A percentile compares a stretch with the other conserved stretches of the same genome.
Conservation (phyloP, 371 early-diverging fungal genomes). For the Apophysomyces trapeziformis region DNA sequence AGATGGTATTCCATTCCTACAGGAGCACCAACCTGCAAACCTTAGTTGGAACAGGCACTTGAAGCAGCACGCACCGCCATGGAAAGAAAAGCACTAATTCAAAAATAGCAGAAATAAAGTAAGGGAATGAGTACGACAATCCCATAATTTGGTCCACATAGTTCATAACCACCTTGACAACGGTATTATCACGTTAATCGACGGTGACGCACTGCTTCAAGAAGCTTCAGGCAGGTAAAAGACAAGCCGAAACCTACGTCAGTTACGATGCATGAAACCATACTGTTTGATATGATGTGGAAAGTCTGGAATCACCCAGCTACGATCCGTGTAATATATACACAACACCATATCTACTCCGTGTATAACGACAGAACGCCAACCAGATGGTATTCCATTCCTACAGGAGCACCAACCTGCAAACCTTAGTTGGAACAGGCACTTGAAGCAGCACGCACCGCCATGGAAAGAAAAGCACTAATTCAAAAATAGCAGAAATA, state of each 20-base stretch:
- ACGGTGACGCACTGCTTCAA: background rate
- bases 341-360: background rate
- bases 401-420: background rate
- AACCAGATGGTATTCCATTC: background rate
- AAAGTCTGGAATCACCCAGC: background rate
- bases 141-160: too few species aligned
- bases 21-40: background rate
- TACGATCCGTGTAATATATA: background rate
- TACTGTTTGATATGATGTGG: background rate
- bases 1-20: background rate
- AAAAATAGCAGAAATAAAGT: too few species aligned
- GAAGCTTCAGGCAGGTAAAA: background rate
- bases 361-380: background rate
- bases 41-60: background rate
- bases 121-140: too few species aligned
- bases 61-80: background rate
- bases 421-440: background rate
- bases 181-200: too few species aligned
- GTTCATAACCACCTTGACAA: too few species aligned
- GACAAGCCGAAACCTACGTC: background rate
- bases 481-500: too few species aligned
- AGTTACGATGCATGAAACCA: background rate
- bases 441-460: background rate
- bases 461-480: background rate
- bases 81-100: background rate